Percentiles rank a stretch among this genome's conserved stretches.
Conservation (phyloP, 2,329 filamentous ascomycete genomes). For the Thelonectria olida region DNA sequence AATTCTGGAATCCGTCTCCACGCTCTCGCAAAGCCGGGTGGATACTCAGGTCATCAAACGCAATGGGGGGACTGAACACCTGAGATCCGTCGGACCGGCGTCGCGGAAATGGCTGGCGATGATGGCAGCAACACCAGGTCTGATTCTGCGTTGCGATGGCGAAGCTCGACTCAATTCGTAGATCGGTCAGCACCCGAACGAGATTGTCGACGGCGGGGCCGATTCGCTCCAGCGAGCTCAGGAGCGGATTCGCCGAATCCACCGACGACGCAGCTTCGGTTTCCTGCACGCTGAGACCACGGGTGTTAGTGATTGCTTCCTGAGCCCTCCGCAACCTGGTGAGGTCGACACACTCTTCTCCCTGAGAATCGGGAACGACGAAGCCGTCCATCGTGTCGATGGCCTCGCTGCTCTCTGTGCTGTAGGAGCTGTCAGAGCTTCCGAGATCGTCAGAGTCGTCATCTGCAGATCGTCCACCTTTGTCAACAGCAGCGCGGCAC, state of each 20-base stretch:
- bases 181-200: not conserved
- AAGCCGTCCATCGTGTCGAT: not conserved
- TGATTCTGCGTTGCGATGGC: not conserved
- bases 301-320: not conserved
- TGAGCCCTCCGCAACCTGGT: not conserved
- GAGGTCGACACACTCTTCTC: not conserved
- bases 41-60: not conserved
- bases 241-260: not conserved
- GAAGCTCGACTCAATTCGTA: not conserved
- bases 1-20: not conserved
- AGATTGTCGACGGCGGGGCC: not conserved
- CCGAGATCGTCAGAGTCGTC: not conserved
- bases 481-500: not conserved
- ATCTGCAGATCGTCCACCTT: not conserved
- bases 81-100: not conserved
- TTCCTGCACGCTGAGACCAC: no score
- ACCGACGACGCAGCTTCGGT: not conserved
- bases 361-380: not conserved
- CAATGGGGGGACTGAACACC: not conserved
- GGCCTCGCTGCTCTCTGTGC: not conserved
- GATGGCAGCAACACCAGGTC: no score
- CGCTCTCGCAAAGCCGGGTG: not conserved
- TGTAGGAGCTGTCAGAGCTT: not conserved
- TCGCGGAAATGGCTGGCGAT: no score
- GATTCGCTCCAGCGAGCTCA: not conserved